phyloP scores from a whole-genome alignment of 805 yeast genomes.

The Candida michaelii region DNA sequence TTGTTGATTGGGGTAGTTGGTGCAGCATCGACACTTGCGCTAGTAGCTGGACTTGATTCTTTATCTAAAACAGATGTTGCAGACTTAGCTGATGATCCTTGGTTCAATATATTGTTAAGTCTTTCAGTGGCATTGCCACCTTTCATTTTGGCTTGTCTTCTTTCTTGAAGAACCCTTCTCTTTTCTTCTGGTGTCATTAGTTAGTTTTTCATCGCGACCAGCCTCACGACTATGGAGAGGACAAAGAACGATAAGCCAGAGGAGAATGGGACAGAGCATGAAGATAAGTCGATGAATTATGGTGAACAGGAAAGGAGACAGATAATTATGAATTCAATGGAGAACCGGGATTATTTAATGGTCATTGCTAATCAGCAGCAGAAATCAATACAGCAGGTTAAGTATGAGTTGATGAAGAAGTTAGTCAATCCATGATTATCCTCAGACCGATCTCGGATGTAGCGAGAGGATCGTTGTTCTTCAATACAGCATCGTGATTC shows the following conservation, averaged over 20 bases:
- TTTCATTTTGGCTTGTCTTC: conserved; percentile 63
- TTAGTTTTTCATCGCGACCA: conserved; percentile 8
- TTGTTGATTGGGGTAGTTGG: too few species aligned
- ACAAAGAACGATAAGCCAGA: not conserved
- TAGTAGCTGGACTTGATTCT: conserved; percentile 8
- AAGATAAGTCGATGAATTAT: conserved; percentile 19
- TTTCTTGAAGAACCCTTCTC: conserved; percentile 56
- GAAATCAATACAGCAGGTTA: conserved; percentile 44
- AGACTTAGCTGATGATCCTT: conserved; percentile 38
- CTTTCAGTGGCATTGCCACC: conserved; percentile 56
- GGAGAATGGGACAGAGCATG: not conserved
- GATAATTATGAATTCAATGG: conserved; percentile 38
- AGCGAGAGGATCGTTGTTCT: too few species aligned
- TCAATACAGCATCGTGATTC: too few species aligned
- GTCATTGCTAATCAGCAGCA: conserved; percentile 37
- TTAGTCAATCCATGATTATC: conserved; percentile 15
- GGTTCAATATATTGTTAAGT: conserved; percentile 44
- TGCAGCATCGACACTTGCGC: not conserved
- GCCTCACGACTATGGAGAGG: not conserved
- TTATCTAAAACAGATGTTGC: conserved; percentile 36
- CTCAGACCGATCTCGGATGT: too few species aligned
- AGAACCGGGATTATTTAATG: conserved; percentile 25
- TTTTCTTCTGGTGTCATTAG: conserved; percentile 47
- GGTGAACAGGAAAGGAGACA: conserved; percentile 32
- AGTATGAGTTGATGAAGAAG: conserved; percentile 36